Base-by-base conservation (phyloP, 177 flowering plant genomes). In the Vitis hybrid region DNA sequence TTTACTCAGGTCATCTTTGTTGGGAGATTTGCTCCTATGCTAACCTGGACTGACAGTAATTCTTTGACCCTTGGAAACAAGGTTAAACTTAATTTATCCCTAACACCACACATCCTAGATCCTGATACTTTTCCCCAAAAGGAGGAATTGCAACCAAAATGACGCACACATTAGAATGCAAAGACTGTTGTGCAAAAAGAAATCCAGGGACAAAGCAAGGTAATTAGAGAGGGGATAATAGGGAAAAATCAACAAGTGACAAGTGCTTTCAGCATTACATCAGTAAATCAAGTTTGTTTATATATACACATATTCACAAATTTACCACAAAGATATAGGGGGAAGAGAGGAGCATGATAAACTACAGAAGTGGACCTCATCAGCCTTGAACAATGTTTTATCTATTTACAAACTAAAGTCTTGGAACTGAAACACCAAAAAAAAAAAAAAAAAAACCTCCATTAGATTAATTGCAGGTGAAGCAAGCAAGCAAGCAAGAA, bases 241-340 rank as follows among this genome's bases (percentile, higher is more conserved):
- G 8, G 65, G 60, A 58, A 18, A 60, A 72, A 29, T 50, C 2
- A 11, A 53, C 53, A 4, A 12, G 55, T 52, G 62, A 33, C 62
- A 19, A 1, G 19, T 67, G 65, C 60, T 66, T 39, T 52, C 57
- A 59, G 45, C 48, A 48, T 64, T 65, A 60, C 65, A 76, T 62
- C 19, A 53, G 70, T 45, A 65, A 39, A 39, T 39, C 0, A 39
- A 26, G 29, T 29, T 60, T 53, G 55, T 65, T 60, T 53, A 33
- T 59, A 49, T 76, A 22, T 55, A 69, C 55, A 72, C 15, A 75
- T 75, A 78, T 75, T 75, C 74, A 79, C 81, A 78, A 12, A 45
- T 50, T 52, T 72, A 18, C 63, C 66, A 72, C 50, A 53, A 58
- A 64, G 31, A 64, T 65, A 1, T n/a, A 18, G 62, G 5, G 31